Percentiles rank a stretch among this genome's conserved stretches.
Conservation (phyloP, 2,329 filamentous ascomycete species). For the Chaetomiaceae sp. region DNA sequence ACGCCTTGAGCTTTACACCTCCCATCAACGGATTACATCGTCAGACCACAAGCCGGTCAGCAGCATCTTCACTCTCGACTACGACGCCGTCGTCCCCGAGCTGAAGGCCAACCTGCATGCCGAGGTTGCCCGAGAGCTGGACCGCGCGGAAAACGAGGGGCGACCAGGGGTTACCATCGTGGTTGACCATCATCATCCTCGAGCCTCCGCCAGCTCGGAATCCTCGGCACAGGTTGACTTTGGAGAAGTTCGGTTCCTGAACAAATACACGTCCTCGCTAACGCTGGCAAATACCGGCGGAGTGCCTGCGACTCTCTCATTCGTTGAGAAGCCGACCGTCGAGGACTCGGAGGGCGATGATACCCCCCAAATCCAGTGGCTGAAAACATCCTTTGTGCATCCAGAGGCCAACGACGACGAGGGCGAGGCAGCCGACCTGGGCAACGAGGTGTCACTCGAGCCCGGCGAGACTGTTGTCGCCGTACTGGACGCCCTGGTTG, state of each 20-base stretch:
- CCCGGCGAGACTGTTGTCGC: slow-evolving; percentile 79
- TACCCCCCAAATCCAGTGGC: slow-evolving; percentile 55
- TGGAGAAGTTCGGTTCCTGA: slow-evolving; percentile 66
- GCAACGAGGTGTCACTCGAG: slow-evolving; percentile 61
- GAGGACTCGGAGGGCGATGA: slow-evolving; percentile 35
- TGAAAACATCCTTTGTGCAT: slow-evolving; percentile 61
- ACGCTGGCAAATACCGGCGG: slow-evolving; percentile 92
- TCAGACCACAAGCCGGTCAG: slow-evolving; percentile 94
- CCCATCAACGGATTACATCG: slow-evolving; percentile 83
- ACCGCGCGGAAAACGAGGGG: slow-evolving; percentile 87
- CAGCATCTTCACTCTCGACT: slow-evolving; percentile 77
- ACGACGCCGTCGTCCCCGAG: slow-evolving; percentile 80
- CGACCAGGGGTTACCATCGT: slow-evolving; percentile 79
- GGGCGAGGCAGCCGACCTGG: slow-evolving; percentile 30
- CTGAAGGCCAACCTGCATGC: slow-evolving; percentile 79
- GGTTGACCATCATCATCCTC: slow-evolving; percentile 57
- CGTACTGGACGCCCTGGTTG: slow-evolving; percentile 63
- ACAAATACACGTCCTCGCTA: slow-evolving; percentile 60
- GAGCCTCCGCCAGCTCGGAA: slow-evolving; percentile 38
- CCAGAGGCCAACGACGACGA: slow-evolving; percentile 38
- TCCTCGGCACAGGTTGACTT: slow-evolving; percentile 58
- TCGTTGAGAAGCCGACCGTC: slow-evolving; percentile 65
- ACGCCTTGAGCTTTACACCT: slow-evolving; percentile 65
- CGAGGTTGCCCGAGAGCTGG: slow-evolving; percentile 82
- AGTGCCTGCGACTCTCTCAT: slow-evolving; percentile 72